phyloP scores from a whole-genome alignment of 805 yeast genomes.

The Starmerella bombicola region DNA sequence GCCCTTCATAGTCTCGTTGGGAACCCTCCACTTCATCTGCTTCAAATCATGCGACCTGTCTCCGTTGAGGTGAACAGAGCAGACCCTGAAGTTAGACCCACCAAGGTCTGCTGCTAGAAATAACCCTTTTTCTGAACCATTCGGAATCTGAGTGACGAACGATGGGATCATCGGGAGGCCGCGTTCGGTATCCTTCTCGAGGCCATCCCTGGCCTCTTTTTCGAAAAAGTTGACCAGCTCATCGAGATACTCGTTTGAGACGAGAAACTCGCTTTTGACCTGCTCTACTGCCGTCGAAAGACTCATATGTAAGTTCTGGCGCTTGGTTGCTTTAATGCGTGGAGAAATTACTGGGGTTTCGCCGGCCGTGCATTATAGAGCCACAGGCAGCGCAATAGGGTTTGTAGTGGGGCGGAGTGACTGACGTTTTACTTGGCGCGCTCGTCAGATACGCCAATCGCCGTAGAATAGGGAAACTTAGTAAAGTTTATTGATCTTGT shows the following conservation, averaged over 20 bases:
- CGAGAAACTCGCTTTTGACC: constrained; percentile 13
- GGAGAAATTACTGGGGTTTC: background rate
- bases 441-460: no score
- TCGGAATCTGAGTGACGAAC: constrained; percentile 71
- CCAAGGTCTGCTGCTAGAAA: constrained; percentile 88
- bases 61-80: constrained; percentile 58
- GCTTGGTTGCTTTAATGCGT: background rate
- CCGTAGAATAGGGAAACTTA: no score
- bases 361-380: no score
- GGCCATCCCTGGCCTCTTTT: constrained; percentile 26
- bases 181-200: constrained; percentile 22
- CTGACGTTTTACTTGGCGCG: no score
- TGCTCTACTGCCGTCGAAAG: constrained; percentile 5
- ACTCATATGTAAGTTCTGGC: constrained; percentile 4
- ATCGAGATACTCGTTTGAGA: constrained; percentile 8
- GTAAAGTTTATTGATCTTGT: no score
- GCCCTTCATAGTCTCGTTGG: constrained; percentile 58
- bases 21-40: constrained; percentile 70
- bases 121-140: constrained; percentile 73
- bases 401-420: no score
- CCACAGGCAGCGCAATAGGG: no score
- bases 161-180: constrained; percentile 73
- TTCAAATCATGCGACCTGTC: constrained; percentile 60
- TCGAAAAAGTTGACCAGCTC: constrained; percentile 17
- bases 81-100: constrained; percentile 91